Percentiles rank a stretch among this genome's conserved stretches.
These are phyloP conservation scores for Solanum lycopersicoides DNA, from an alignment of 257 asterid species.

Conservation along the genomic window DNA sequence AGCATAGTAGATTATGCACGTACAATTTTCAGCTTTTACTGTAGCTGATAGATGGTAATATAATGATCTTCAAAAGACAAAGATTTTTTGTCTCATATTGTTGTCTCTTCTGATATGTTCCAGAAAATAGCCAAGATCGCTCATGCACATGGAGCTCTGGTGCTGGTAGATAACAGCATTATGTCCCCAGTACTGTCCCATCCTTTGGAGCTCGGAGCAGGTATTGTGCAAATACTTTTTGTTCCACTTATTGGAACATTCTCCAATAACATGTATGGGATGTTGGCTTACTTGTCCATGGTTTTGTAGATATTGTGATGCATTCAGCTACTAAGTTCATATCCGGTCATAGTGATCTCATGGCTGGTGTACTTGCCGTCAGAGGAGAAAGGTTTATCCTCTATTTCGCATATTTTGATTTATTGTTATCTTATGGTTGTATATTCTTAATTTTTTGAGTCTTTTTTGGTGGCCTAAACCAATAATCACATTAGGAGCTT, in stretches of 20 bases:
- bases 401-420: neutral
- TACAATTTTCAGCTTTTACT: neutral
- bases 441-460: neutral
- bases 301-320: constrained; percentile 84
- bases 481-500: neutral
- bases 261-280: neutral
- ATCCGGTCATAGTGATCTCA: constrained; percentile 86
- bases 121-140: constrained; percentile 85
- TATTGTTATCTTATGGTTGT: neutral
- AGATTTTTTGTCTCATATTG: neutral
- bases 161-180: constrained; percentile 93
- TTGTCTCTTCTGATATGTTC: neutral
- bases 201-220: constrained; percentile 93
- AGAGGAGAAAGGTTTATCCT: constrained; percentile 70
- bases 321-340: constrained; percentile 89
- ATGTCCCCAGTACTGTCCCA: constrained; percentile 84
- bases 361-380: constrained; percentile 86
- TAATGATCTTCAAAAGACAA: neutral
- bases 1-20: neutral
- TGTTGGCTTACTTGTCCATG: neutral
- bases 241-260: neutral
- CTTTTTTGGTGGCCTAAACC: neutral
- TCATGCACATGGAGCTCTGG: constrained; percentile 74
- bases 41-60: neutral
- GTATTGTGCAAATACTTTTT: constrained; percentile 14